These are phyloP conservation scores for Pseudogymnoascus sp. DNA, from an alignment of 2,329 filamentous ascomycete genomes.

Conservation along the genomic window DNA sequence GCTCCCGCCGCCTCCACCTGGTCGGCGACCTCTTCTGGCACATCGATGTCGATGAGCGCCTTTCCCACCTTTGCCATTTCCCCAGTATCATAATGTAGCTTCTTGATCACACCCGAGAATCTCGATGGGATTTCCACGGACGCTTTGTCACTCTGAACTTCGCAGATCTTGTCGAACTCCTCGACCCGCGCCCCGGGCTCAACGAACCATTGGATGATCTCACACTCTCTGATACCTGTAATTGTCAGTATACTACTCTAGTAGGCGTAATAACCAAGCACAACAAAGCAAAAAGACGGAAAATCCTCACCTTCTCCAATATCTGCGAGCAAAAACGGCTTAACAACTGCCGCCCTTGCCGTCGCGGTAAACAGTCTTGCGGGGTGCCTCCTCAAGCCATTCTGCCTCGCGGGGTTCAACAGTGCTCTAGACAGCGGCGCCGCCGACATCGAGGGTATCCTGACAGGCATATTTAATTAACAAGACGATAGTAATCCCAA, in stretches of 20 bases:
- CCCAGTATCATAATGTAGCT: conserved; percentile 87
- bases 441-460: background rate
- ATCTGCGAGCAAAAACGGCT: conserved; percentile 75
- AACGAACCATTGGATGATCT: conserved; percentile 99
- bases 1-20: conserved; percentile 44
- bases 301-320: conserved; percentile 66
- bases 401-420: background rate
- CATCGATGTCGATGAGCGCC: conserved; percentile 91
- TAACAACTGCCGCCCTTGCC: conserved; percentile 42
- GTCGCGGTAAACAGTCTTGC: conserved; percentile 23
- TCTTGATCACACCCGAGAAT: conserved; percentile 92
- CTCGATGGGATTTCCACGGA: conserved; percentile 86
- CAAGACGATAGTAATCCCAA: background rate
- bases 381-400: conserved; percentile 10
- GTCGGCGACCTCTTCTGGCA: conserved; percentile 64
- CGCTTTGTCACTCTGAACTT: conserved; percentile 97
- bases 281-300: background rate
- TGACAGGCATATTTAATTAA: conserved; percentile 1
- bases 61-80: conserved; percentile 95
- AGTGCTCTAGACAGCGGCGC: background rate
- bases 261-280: conserved; percentile 11
- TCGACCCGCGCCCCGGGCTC: conserved; percentile 91
- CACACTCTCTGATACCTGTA: conserved; percentile 90
- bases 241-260: conserved; percentile 13
- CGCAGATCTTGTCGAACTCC: conserved; percentile 95